phyloP scores from a whole-genome alignment of 441 rosid genomes.

The Manihot esculenta region DNA sequence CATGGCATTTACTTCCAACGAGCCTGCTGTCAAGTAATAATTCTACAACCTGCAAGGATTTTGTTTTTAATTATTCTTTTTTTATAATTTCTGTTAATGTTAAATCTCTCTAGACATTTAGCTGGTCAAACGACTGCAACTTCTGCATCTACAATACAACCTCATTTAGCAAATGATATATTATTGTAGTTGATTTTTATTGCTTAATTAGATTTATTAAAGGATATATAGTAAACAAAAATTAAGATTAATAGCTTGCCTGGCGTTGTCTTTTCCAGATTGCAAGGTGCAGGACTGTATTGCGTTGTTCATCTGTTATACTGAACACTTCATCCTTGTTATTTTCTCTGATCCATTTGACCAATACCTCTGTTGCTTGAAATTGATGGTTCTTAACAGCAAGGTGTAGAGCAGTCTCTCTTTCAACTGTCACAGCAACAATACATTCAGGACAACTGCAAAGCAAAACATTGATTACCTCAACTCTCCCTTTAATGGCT shows the following conservation, averaged over 20 bases:
- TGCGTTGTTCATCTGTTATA: slow-evolving; percentile 45
- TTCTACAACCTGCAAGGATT: slow-evolving; percentile 12
- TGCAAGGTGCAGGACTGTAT: slow-evolving; percentile 46
- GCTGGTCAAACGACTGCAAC: too few relatives aligned
- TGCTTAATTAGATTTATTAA: not conserved
- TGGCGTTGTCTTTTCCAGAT: slow-evolving; percentile 43
- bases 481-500: slow-evolving; percentile 35
- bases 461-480: slow-evolving; percentile 36
- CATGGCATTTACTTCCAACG: slow-evolving; percentile 12
- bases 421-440: slow-evolving; percentile 34
- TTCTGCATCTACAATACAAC: too few relatives aligned
- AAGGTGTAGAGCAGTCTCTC: slow-evolving; percentile 50
- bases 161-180: not conserved
- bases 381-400: slow-evolving; percentile 36
- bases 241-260: slow-evolving; percentile 13
- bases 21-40: not conserved
- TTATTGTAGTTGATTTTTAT: not conserved
- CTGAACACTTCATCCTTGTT: slow-evolving; percentile 27
- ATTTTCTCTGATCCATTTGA: slow-evolving; percentile 35
- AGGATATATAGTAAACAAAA: too few relatives aligned
- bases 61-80: not conserved
- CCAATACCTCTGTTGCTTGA: slow-evolving; percentile 28
- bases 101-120: too few relatives aligned
- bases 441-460: slow-evolving; percentile 32
- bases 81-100: not conserved